Evolutionary conservation across 2,329 filamentous ascomycete genomes (phyloP).

Genomic region (Didymella arachidicola): DNA sequence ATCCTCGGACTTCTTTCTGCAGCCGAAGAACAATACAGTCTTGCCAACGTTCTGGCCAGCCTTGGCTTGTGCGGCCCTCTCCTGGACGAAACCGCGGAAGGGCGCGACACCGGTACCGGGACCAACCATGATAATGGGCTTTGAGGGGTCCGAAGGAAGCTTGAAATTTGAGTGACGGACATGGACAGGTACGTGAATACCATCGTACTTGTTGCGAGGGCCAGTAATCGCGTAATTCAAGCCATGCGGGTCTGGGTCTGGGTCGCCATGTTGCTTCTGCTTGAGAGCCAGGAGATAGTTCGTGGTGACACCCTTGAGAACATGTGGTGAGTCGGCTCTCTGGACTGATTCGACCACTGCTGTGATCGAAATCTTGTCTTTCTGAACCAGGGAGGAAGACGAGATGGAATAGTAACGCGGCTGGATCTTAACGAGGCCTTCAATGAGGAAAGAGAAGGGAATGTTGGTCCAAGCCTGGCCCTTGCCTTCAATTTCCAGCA

Average conservation of each 20-base stretch:
- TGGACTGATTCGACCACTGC: slow-evolving; percentile 88
- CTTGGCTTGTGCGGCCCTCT: slow-evolving; percentile 83
- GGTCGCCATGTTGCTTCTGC: slow-evolving; percentile 93
- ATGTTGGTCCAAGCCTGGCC: slow-evolving; percentile 81
- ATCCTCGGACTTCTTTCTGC: slow-evolving; percentile 85
- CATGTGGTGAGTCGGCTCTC: slow-evolving; percentile 75
- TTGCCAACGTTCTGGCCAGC: slow-evolving; percentile 83
- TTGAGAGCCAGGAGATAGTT: slow-evolving; percentile 96
- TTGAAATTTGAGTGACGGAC: slow-evolving; percentile 99
- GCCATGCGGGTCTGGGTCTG: slow-evolving; percentile 81
- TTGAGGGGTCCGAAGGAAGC: slow-evolving; percentile 90
- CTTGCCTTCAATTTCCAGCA: slow-evolving; percentile 75
- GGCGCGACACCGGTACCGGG: slow-evolving; percentile 96
- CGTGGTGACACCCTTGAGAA: slow-evolving; percentile 94
- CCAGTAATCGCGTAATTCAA: slow-evolving; percentile 86
- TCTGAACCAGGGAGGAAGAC: slow-evolving; percentile 91
- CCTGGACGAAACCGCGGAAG: slow-evolving; percentile 94
- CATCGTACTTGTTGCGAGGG: slow-evolving; percentile 96
- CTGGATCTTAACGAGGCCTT: slow-evolving; percentile 92
- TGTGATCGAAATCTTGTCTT: slow-evolving; percentile 93
- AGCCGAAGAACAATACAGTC: slow-evolving; percentile 94
- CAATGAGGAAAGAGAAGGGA: slow-evolving; percentile 93
- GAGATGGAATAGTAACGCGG: slow-evolving; percentile 99
- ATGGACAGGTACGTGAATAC: slow-evolving; percentile 92
- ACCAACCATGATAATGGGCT: slow-evolving; percentile 94